phyloP scores from a whole-genome alignment of 139 green algal species.

The Chlorella ohadii region DNA sequence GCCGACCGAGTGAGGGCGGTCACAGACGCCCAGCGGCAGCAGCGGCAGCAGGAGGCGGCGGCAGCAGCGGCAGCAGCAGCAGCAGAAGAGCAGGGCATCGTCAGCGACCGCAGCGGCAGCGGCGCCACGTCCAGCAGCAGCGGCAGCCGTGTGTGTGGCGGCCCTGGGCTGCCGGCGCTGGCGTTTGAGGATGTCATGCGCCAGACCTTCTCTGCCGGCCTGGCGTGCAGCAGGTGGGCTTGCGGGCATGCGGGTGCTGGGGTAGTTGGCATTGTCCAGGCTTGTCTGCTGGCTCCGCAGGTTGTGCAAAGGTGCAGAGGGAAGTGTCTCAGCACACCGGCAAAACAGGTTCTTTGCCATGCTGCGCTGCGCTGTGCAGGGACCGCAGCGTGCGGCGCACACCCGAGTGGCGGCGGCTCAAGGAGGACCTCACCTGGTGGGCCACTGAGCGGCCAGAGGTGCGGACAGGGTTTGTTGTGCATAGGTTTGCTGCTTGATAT shows the following conservation, averaged over 20 bases:
- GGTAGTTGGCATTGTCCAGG: too few relatives aligned
- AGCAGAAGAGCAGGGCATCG: too few relatives aligned
- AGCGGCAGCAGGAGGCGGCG: not conserved
- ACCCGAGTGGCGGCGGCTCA: not conserved
- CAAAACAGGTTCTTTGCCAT: not conserved
- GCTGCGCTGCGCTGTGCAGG: not conserved
- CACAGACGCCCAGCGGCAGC: slow-evolving; percentile 11
- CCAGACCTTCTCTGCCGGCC: not conserved
- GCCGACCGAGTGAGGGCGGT: not conserved
- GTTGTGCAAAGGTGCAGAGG: not conserved
- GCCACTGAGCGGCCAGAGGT: not conserved
- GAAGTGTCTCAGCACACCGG: too few relatives aligned
- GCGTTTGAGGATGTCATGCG: slow-evolving; percentile 29
- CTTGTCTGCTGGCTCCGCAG: too few relatives aligned
- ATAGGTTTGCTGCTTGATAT: too few relatives aligned
- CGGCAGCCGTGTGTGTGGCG: not conserved
- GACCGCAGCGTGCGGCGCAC: not conserved
- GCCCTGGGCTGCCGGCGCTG: not conserved
- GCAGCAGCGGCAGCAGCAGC: not conserved
- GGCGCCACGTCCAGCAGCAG: not conserved
- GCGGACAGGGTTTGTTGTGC: too few relatives aligned
- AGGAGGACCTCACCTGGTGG: slow-evolving; percentile 17
- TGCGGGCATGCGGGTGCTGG: too few relatives aligned
- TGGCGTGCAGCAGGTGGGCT: slow-evolving; percentile 23
- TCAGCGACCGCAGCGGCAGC: not conserved